Conservation (phyloP, 441 rosid species). For the Aquilaria agallochum region DNA sequence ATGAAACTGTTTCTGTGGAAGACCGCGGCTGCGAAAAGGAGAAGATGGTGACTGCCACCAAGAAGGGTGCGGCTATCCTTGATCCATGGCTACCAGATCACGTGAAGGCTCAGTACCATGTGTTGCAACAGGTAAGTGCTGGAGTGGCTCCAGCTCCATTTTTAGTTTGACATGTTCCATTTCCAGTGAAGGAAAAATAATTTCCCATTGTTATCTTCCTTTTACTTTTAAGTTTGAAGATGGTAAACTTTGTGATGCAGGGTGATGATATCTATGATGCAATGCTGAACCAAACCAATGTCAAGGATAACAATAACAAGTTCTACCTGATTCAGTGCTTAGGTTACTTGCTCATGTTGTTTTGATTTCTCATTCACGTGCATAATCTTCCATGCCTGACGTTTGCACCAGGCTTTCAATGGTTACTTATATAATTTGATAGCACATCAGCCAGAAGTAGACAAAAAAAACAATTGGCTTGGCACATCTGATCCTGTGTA, state of each 20-base stretch:
- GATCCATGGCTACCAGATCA: conserved; percentile 74
- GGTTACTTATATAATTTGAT: no score
- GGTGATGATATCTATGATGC: conserved; percentile 72
- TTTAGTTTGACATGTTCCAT: background rate
- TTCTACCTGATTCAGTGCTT: conserved; percentile 69
- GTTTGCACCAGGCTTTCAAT: no score
- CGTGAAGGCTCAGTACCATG: conserved; percentile 63
- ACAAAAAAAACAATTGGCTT: background rate
- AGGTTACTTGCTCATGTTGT: conserved; percentile 31
- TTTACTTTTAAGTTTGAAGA: no score
- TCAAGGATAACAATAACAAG: conserved; percentile 67
- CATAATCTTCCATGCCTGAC: no score
- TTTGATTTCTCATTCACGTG: background rate
- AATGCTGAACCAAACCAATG: conserved; percentile 75
- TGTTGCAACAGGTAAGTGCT: conserved; percentile 48
- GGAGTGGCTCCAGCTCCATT: background rate
- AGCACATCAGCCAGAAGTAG: background rate
- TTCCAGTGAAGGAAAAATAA: conserved; percentile 2
- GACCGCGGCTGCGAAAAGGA: conserved; percentile 20
- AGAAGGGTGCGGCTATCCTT: conserved; percentile 68
- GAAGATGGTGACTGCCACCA: conserved; percentile 62
- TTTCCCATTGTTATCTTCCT: conserved; percentile 4
- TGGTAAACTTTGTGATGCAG: conserved; percentile 29
- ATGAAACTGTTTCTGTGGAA: conserved; percentile 8
- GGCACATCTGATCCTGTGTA: conserved; percentile 1